phyloP scores from a whole-genome alignment of 2,329 filamentous ascomycete genomes.

The Aspergillus ochraceoroseus region DNA sequence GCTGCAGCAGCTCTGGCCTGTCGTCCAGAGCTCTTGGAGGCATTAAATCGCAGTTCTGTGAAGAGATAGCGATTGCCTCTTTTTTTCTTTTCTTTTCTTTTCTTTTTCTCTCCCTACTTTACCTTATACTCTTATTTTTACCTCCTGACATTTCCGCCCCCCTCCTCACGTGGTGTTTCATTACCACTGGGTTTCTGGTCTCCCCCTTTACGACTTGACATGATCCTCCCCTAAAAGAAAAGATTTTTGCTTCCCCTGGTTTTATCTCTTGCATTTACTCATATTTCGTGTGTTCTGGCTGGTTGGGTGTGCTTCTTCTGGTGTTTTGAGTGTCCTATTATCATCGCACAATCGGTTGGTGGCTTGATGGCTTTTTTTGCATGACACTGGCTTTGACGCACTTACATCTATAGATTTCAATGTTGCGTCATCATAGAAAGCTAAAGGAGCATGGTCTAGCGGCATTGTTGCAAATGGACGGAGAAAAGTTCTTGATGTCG shows the following conservation, averaged over 20 bases:
- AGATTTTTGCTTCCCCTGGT: conserved; percentile 6
- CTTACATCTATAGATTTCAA: conserved; percentile 24
- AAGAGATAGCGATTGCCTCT: conserved; percentile 40
- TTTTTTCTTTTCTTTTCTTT: conserved; percentile 9
- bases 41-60: conserved; percentile 74
- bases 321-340: conserved; percentile 19
- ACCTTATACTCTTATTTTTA: too few relatives aligned
- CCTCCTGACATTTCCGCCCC: neutral
- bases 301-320: conserved; percentile 20
- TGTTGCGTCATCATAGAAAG: conserved; percentile 22
- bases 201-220: conserved; percentile 24
- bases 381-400: conserved; percentile 15
- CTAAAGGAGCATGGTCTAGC: conserved; percentile 20
- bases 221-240: conserved; percentile 19
- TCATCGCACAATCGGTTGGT: conserved; percentile 17
- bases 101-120: too few relatives aligned
- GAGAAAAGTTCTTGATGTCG: conserved; percentile 19
- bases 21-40: conserved; percentile 82
- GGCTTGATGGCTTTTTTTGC: conserved; percentile 22
- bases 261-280: conserved; percentile 13
- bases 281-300: conserved; percentile 9
- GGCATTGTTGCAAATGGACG: conserved; percentile 19
- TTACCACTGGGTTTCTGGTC: conserved; percentile 4
- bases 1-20: conserved; percentile 71
- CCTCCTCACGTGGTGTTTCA: neutral